A percentile compares a stretch with the other conserved stretches of the same genome.
Conservation (phyloP, 306 rosid species). For the Trifolium subterraneum region DNA sequence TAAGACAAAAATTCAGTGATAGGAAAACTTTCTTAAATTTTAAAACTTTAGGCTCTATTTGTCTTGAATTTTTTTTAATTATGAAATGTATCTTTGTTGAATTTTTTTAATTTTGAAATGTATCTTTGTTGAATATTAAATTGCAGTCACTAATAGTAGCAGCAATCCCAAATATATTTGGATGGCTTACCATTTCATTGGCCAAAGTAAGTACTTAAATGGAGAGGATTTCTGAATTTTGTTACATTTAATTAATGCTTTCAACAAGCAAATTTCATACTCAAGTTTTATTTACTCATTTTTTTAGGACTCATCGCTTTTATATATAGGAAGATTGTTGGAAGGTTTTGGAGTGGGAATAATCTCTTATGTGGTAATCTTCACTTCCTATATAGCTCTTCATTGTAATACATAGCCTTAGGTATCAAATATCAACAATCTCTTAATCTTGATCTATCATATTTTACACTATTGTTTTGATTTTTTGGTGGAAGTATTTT, state of each 20-base stretch:
- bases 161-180: conserved; percentile 65
- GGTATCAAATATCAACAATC: not conserved
- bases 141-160: conserved; percentile 67
- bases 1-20: too few relatives aligned
- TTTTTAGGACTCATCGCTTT: conserved; percentile 66
- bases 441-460: too few relatives aligned
- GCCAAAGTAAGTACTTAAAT: conserved; percentile 60
- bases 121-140: conserved; percentile 19
- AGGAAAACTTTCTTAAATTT: too few relatives aligned
- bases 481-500: not conserved
- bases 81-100: not conserved
- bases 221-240: too few relatives aligned
- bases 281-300: not conserved
- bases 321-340: conserved; percentile 69
- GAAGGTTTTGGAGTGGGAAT: conserved; percentile 93
- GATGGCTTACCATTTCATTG: conserved; percentile 68
- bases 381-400: not conserved
- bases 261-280: not conserved
- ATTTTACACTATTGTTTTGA: too few relatives aligned
- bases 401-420: not conserved
- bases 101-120: not conserved
- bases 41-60: not conserved
- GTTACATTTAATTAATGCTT: not conserved
- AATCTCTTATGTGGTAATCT: conserved; percentile 76
- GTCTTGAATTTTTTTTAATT: not conserved